Evolutionary conservation across 805 yeast species (phyloP), one percentile per base, ranked within the genome.

Genomic region (Metschnikowia matae): DNA sequence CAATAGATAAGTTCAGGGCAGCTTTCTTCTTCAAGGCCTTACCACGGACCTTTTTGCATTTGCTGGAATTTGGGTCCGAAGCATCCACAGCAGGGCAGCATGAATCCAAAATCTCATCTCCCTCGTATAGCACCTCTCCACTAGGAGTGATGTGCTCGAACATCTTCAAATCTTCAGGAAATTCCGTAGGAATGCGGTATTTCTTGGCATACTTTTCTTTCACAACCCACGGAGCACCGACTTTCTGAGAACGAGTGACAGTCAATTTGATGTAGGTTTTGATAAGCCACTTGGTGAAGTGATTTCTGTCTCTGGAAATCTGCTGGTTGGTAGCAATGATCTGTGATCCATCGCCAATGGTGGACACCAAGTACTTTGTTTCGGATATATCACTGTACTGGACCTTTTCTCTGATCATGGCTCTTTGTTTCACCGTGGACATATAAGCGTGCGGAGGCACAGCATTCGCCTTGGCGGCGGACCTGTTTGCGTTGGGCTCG

Each of bases 181-280:
- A 78, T 37, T 76, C 83, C 15, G 75, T 71, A 10, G 85, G 78
- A 17, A 89, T 86, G 56, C 87, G 70, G 64, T 84, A 89, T 58
- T 78, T 77, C 49, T 74, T 75, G 0, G 94, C 94, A 65, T 81
- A 89, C 56, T 84, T 83, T 23, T 81, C 82, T 62, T 85, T 87
- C 14, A 94, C 94, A 18, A 92, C 83, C 98, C 98, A 94, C 2
- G 98, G 98, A 2, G 97, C 92, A 3, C 98, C 97, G 40, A 84
- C 75, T 75, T 87, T 88, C 48, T 85, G 78, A 1, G 91, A 87
- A 49, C 96, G 81, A 6, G 86, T 76, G 63, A 89, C 78, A 41
- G 89, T 79, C 64, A 87, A 77, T 67, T 91, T 87, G 63, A 91
- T 77, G 64, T 94, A 84, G n/a, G 96, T 85, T 65, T 91, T 87